Percentiles rank a stretch among this genome's conserved stretches.
These are phyloP conservation scores for Pelomyxa schiedti DNA, from an alignment of 78 protist genomes.

Conservation along the genomic window DNA sequence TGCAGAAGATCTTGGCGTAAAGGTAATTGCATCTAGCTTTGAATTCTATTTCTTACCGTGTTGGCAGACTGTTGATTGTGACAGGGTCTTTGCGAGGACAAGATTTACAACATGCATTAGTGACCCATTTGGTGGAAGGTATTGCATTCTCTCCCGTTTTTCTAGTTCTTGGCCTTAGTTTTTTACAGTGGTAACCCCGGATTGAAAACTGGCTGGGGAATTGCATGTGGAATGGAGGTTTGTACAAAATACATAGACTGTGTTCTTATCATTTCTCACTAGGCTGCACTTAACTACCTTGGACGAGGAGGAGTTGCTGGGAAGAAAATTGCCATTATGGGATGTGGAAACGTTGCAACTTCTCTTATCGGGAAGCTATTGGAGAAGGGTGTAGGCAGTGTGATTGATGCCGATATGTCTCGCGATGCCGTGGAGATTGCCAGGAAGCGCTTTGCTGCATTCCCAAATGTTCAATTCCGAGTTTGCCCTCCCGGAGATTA, in stretches of 20 bases:
- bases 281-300: conserved; percentile 14
- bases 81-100: background rate
- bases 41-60: too few relatives aligned
- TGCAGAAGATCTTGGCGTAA: conserved; percentile 5
- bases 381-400: background rate
- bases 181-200: conserved; percentile 16
- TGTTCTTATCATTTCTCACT: too few relatives aligned
- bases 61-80: background rate
- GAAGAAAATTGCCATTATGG: background rate
- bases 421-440: background rate
- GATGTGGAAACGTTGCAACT: conserved; percentile 14
- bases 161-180: too few relatives aligned
- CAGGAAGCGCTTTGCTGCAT: background rate
- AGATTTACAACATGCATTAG: conserved; percentile 10
- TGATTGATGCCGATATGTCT: background rate
- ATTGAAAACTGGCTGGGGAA: background rate
- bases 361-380: background rate
- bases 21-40: too few relatives aligned
- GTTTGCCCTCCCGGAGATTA: background rate
- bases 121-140: conserved; percentile 6
- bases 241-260: too few relatives aligned
- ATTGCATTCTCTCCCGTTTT: too few relatives aligned
- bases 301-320: conserved; percentile 4
- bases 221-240: conserved; percentile 10
- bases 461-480: background rate